Percentiles rank a stretch among this genome's conserved stretches.
Conservation (phyloP, 768 basidiomycete species). For the Hortiboletus flavorubellus region DNA sequence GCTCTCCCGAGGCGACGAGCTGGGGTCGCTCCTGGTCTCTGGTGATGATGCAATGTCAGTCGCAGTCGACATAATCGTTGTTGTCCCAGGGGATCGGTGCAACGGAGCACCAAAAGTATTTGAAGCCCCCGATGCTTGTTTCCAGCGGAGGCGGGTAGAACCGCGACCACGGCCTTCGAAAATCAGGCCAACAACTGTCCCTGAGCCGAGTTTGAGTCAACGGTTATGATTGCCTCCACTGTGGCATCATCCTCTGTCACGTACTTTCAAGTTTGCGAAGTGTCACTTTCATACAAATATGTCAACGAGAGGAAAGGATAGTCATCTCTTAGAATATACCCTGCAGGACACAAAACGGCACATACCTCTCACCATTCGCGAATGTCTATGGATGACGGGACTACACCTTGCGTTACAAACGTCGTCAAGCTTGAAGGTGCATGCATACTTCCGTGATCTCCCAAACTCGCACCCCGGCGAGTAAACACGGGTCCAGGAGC, state of each 20-base stretch:
- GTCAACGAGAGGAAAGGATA: too few species aligned
- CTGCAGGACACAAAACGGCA: too few species aligned
- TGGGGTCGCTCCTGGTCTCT: slow-evolving; percentile 1
- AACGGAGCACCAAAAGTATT: not conserved
- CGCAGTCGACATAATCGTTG: slow-evolving; percentile 1
- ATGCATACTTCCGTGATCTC: too few species aligned
- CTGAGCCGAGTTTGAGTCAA: slow-evolving; percentile 17
- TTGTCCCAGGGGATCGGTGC: slow-evolving; percentile 1
- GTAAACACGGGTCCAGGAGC: too few species aligned
- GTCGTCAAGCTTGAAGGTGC: too few species aligned
- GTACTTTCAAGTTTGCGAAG: slow-evolving; percentile 3
- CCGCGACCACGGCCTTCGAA: slow-evolving; percentile 11
- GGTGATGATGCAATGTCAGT: slow-evolving; percentile 8
- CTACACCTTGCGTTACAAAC: too few species aligned
- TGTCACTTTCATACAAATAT: too few species aligned
- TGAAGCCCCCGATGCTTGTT: slow-evolving; percentile 1
- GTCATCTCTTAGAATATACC: too few species aligned
- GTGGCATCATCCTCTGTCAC: not conserved
- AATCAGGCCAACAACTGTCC: slow-evolving; percentile 23
- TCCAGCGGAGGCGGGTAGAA: slow-evolving; percentile 25
- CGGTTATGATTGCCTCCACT: not conserved
- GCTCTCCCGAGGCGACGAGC: not conserved
- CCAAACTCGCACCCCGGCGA: too few species aligned
- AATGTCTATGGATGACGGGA: too few species aligned
- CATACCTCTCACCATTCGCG: too few species aligned